Conservation (phyloP, 139 green algal genomes). For the Chlamydomonas sp. region DNA sequence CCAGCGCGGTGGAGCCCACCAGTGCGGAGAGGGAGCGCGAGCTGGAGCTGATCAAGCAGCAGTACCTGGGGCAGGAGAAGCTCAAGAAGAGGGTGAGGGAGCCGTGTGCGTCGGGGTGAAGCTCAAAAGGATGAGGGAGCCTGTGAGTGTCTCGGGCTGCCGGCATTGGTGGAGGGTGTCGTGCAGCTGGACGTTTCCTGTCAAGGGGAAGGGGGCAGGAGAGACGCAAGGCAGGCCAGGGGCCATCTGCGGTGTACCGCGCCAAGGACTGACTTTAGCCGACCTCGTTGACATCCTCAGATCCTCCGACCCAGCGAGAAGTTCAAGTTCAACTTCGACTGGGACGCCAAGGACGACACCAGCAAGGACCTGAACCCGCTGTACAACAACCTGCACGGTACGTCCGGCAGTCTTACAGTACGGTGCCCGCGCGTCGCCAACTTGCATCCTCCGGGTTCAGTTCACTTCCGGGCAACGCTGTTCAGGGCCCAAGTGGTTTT, state of each 20-base stretch:
- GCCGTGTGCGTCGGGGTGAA: neutral
- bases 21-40: conserved; percentile 87
- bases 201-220: too few species aligned
- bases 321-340: conserved; percentile 98
- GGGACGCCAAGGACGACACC: conserved; percentile 95
- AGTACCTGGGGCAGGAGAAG: conserved; percentile 90
- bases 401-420: neutral
- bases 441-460: too few species aligned
- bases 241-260: too few species aligned
- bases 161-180: too few species aligned
- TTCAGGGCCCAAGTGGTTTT: too few species aligned
- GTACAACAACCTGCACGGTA: conserved; percentile 87
- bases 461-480: too few species aligned
- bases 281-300: conserved; percentile 25
- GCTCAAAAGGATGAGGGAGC: neutral
- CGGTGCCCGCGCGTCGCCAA: too few species aligned
- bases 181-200: too few species aligned
- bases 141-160: too few species aligned
- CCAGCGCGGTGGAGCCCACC: conserved; percentile 34
- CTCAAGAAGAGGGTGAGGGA: conserved; percentile 73
- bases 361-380: conserved; percentile 92
- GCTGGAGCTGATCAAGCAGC: conserved; percentile 92
- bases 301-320: conserved; percentile 86
- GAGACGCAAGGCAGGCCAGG: too few species aligned
- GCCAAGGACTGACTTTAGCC: neutral